Conservation (phyloP, 495 filamentous ascomycete genomes). For the Tuber umbilicatum region DNA sequence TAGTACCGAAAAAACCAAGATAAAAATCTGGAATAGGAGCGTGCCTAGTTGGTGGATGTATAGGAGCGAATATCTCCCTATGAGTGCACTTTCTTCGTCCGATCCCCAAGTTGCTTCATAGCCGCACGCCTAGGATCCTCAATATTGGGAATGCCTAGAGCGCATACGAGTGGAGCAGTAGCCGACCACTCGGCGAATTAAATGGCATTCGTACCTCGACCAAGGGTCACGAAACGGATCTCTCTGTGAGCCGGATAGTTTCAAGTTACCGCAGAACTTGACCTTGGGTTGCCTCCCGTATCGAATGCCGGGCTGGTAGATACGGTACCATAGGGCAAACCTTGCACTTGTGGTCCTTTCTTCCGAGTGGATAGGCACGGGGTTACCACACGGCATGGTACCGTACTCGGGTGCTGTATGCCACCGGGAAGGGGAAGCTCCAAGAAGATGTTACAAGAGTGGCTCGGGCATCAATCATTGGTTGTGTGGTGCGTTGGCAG, state of each 20-base stretch:
- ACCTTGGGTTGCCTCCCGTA: slow-evolving; percentile 18
- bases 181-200: slow-evolving; percentile 20
- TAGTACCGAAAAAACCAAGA: not conserved
- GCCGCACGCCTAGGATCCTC: not conserved
- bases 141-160: not conserved
- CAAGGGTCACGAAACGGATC: slow-evolving; percentile 10
- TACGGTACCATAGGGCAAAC: not conserved
- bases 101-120: slow-evolving; percentile 3
- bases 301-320: slow-evolving; percentile 13
- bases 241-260: slow-evolving; percentile 3
- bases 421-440: slow-evolving; percentile 14
- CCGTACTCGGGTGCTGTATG: not conserved
- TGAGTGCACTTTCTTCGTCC: slow-evolving; percentile 1
- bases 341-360: not conserved
- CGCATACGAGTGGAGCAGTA: slow-evolving; percentile 11
- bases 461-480: slow-evolving; percentile 29
- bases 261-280: not conserved
- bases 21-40: not conserved
- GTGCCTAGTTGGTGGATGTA: not conserved
- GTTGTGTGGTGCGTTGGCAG: slow-evolving; percentile 28
- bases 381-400: not conserved
- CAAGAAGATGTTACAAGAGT: slow-evolving; percentile 15
- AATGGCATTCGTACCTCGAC: slow-evolving; percentile 9
- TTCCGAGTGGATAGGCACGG: not conserved
- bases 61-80: not conserved